These are phyloP conservation scores for Ramaria sp. DNA, from an alignment of 768 basidiomycete species.

Conservation along the genomic window DNA sequence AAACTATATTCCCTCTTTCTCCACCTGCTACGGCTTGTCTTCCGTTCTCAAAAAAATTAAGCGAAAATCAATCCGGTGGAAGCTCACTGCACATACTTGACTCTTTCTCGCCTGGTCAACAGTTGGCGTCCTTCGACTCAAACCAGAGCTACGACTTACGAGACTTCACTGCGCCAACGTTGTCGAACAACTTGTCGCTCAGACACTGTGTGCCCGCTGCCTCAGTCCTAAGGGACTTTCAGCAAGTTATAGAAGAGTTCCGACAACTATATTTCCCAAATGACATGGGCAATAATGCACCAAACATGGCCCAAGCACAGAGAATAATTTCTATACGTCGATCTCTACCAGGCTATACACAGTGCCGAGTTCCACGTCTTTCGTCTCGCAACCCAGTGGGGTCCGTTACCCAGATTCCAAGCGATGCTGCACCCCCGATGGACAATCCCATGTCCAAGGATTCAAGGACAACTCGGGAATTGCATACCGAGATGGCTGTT, in stretches of 20 bases:
- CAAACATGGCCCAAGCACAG: neutral
- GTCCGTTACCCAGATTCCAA: neutral
- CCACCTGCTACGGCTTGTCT: neutral
- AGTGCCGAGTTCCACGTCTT: neutral
- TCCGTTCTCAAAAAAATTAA: neutral
- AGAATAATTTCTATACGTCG: neutral
- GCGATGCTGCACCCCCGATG: neutral
- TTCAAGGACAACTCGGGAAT: neutral
- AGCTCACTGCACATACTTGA: neutral
- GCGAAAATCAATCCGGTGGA: neutral
- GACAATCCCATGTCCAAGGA: neutral
- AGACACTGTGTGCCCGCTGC: neutral
- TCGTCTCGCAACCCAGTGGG: neutral
- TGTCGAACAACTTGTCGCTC: neutral
- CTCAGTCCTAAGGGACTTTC: neutral
- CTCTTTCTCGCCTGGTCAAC: neutral
- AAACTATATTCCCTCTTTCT: neutral
- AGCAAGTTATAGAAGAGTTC: neutral
- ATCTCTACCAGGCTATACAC: too few relatives aligned
- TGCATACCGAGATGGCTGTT: neutral
- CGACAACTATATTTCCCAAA: neutral
- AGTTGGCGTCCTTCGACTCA: neutral
- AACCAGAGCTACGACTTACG: neutral
- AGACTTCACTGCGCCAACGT: neutral
- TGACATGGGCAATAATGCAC: neutral